Conservation (phyloP, 75 land plant genomes). For the Pinus taeda region DNA sequence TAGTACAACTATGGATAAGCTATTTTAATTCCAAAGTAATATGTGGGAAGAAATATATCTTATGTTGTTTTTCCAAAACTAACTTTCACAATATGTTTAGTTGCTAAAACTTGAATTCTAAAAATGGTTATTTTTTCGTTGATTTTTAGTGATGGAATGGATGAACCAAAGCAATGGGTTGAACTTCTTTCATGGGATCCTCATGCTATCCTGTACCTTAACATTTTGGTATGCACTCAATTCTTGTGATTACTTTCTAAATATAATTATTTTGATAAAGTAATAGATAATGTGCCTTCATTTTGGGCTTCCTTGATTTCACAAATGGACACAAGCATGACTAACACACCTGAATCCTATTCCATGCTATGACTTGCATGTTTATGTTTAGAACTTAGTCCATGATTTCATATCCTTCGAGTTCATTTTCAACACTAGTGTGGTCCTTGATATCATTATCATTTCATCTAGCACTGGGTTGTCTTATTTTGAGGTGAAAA, state of each 20-base stretch:
- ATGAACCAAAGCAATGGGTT: slow-evolving; percentile 52
- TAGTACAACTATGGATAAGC: too few species aligned
- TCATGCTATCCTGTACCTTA: slow-evolving; percentile 72
- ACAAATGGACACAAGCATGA: background rate
- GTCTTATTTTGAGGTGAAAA: background rate
- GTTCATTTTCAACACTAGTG: too few species aligned
- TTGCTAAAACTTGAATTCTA: too few species aligned
- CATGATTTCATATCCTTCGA: too few species aligned
- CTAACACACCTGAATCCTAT: too few species aligned
- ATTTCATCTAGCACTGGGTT: background rate
- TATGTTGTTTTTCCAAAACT: too few species aligned
- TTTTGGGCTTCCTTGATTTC: background rate
- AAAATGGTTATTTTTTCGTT: slow-evolving; percentile 4
- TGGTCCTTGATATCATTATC: background rate
- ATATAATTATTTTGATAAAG: background rate
- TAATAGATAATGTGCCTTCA: background rate
- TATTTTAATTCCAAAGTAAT: too few species aligned
- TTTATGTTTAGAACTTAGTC: too few species aligned
- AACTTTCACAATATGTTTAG: too few species aligned
- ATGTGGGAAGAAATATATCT: too few species aligned
- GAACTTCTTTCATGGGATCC: slow-evolving; percentile 92
- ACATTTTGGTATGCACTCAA: slow-evolving; percentile 59
- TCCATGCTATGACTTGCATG: too few species aligned
- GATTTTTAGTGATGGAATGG: slow-evolving; percentile 31
- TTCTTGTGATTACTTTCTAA: background rate